These are phyloP conservation scores for Sanghuangporus baumii DNA, from an alignment of 1,284 basidiomycete species.

Conservation along the genomic window DNA sequence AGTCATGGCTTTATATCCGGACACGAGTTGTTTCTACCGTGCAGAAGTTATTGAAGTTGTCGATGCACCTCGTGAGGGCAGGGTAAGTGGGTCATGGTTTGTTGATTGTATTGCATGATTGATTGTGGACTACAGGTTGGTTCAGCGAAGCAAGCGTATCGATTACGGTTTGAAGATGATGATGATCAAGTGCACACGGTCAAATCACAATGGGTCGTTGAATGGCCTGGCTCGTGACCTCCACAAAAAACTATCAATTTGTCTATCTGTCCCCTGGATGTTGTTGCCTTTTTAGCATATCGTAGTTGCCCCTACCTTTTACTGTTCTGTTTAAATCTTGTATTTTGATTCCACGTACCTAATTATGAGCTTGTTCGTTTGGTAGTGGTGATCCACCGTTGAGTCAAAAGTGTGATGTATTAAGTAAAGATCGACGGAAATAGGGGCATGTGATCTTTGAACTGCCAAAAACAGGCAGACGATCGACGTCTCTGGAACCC, in stretches of 20 bases:
- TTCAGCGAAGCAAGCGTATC: slow-evolving; percentile 39
- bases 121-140: slow-evolving; percentile 12
- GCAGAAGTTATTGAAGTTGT: slow-evolving; percentile 59
- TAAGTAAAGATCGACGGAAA: background rate
- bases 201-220: slow-evolving; percentile 68
- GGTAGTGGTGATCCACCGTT: too few relatives aligned
- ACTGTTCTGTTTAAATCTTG: background rate
- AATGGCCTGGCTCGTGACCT: slow-evolving; percentile 48
- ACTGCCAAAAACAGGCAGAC: background rate
- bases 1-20: slow-evolving; percentile 78
- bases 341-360: too few relatives aligned
- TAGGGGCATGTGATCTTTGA: background rate
- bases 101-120: background rate
- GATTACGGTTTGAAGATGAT: slow-evolving; percentile 78
- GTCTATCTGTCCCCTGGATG: background rate
- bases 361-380: too few relatives aligned
- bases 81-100: slow-evolving; percentile 35
- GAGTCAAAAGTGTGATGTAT: background rate
- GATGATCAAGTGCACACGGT: slow-evolving; percentile 74
- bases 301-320: background rate
- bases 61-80: slow-evolving; percentile 46
- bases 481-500: slow-evolving; percentile 1
- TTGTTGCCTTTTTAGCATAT: background rate
- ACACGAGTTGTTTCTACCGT: slow-evolving; percentile 82
- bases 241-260: background rate